Evolutionary conservation across 208 protist genomes (phyloP), one percentile per base, ranked within the genome.

Genomic region (Trypanosoma rangeli): DNA sequence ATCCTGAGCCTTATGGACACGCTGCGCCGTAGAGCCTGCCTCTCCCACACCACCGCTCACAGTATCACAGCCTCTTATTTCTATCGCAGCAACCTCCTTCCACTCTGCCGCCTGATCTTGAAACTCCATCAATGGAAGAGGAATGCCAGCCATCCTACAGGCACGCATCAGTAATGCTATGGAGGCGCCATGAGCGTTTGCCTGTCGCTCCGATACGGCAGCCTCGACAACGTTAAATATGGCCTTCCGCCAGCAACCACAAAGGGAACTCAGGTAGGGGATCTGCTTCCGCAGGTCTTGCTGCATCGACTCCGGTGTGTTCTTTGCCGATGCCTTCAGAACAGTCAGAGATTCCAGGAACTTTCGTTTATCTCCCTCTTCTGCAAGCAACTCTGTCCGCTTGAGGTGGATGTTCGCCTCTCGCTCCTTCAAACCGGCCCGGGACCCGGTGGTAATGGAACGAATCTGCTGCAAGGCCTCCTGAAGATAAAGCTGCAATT

Each of bases 391-490:
- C 49, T 77, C 62, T 55, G 76, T 44, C 22, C 76, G 67, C 69
- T 96, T 92, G 10, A 94, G 68, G 4, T 76, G 72, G 52, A 77
- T 84, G 39, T 89, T 82, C 33, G 85, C 68, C 46, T 87, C 74
- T 15, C 85, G 80, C 26, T 84, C 86, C 26, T 64, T 77, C 46
- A 94, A 68, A 57, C 79, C 55, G 2, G 57, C 28, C 56, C 68
- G n/a, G 48, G 55, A 69, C 26, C 29, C 62, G 26, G 55, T 26
- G 26, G 55, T 26, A 33, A 50, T 42, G 29, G 42, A 24, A n/a
- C 82, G 63, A 28, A 90, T 79, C 73, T 92, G 83, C 29, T 86
- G 80, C 29, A 91, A 70, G 3, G 89, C 79, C 68, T 94, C 88
- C 3, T 67, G 35, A 61, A 96, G 73, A 54, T 92, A 93, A 13